Base-by-base conservation (phyloP, 2,329 filamentous ascomycete genomes). In the Colletotrichum tanaceti region DNA sequence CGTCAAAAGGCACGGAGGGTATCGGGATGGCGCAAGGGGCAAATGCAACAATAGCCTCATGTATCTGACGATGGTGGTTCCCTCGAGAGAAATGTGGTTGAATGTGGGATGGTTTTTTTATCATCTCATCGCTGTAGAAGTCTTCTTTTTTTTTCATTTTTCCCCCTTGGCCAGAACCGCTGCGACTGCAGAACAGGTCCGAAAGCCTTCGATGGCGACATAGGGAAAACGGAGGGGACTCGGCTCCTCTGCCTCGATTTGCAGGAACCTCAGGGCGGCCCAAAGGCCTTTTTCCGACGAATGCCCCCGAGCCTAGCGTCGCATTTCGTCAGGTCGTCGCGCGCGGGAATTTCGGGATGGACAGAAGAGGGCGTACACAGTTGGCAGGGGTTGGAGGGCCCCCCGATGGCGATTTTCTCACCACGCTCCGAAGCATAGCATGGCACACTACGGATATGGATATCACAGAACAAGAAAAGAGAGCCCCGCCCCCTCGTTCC, bases 301-400 rank as follows among this genome's bases (percentile, higher is more conserved):
- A 41, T 38, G 43, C 24, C 11, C 28, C 39, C 28, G 24, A 35
- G 55, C 18, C 39, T 35, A 57, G 44, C 22, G 20, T 54, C 39
- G 44, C 41, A 62, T 44, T 52, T 58, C 52, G 18, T 52, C 59
- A 65, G 10, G 52, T 63, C 54, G 52, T 63, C 54, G 49, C 66
- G 62, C 65, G 66, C 66, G 66, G 66, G 62, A 65, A 57, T 60
- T 69, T 60, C 62, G 62, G 66, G 55, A 69, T 61, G 62, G 63
- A 35, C 55, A 57, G 66, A 61, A 35, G 53, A n/a, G 32, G 32
- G 32, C 32, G 10, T 35, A 35, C n/a, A 38, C 20, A 35, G 52
- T 35, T 35, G 44, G 38, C 38, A 46, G 38, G 49, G 50, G 50
- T 11, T n/a, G 50, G 20, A 52, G 54, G 49, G 61, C 24, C 49